Evolutionary conservation across 306 rosid species (phyloP), one percentile per base, ranked within the genome.

Genomic region (Lupinus albus): DNA sequence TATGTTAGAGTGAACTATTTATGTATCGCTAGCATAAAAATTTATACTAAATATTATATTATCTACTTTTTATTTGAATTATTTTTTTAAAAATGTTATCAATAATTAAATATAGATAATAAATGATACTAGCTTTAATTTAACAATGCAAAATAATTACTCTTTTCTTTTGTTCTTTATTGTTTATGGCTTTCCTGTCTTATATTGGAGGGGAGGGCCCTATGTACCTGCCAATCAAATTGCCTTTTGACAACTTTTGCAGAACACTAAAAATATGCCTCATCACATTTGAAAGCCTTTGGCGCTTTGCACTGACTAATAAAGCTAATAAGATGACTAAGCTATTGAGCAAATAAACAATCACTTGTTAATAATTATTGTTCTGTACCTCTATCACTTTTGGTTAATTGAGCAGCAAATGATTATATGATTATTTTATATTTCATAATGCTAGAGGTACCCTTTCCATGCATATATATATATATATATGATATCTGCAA

Each of bases 251-350:
- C 18, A 74, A 61, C 75, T 75, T 82, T 74, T 70, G 20, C 64
- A 32, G 44, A 72, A 18, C 64, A 71, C 64, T 49, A 44, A 69
- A 38, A 61, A 49, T 36, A 45, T 30, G 5, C 4, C 16, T 44
- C 45, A 28, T 33, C 54, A 38, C 50, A 16, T 67, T 33, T 33
- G 36, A 42, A 54, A 63, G 58, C 20, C 30, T 61, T 70, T 53
- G 46, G 46, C 21, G 41, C 68, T 55, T 64, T 47, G 73, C 64
- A 41, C 64, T 67, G 75, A 73, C 76, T 77, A 74, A 76, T 74
- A 74, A 79, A 71, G 81, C 38, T 61, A 42, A 30, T 39, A 13
- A 68, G 67, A 63, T 81, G 82, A 77, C 74, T 64, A 68, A 73
- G 82, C 61, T 16, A 68, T 63, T 68, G 25, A 50, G 4, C 61